Percentiles rank a stretch among this genome's conserved stretches.
Evolutionary conservation across 371 early-diverging fungal species (phyloP).

Genomic region (Mucor circinelloides): DNA sequence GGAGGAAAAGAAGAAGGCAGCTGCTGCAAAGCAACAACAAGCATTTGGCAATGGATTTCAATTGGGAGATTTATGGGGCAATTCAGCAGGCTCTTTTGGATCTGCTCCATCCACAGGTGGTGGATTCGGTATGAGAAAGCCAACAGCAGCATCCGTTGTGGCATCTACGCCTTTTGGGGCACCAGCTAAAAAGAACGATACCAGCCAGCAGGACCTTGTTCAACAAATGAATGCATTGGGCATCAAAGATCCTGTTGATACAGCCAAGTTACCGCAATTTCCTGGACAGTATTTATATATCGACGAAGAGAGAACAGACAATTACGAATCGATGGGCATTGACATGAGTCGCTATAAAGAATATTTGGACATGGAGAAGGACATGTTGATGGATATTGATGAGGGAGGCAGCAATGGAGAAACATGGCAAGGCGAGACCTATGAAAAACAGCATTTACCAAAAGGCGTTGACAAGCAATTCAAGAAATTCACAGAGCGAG

Average conservation of each 20-base stretch:
- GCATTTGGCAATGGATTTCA: conserved; percentile 38
- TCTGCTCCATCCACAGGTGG: background rate
- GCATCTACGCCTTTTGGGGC: conserved; percentile 9
- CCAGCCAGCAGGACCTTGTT: conserved; percentile 11
- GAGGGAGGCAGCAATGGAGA: conserved; percentile 42
- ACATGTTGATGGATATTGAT: conserved; percentile 35
- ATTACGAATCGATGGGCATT: conserved; percentile 24
- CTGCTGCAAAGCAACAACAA: conserved; percentile 21
- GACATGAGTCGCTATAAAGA: conserved; percentile 55
- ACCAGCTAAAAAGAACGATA: conserved; percentile 4
- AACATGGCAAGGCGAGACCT: conserved; percentile 79
- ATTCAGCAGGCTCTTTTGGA: conserved; percentile 22
- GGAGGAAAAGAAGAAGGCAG: conserved; percentile 41
- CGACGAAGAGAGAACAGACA: conserved; percentile 53
- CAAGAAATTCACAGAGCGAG: conserved; percentile 73
- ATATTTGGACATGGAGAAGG: conserved; percentile 51
- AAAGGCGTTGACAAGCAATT: conserved; percentile 81
- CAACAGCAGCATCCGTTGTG: conserved; percentile 13
- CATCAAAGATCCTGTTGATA: conserved; percentile 22
- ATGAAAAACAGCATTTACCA: conserved; percentile 76
- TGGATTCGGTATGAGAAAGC: background rate
- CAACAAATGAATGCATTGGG: conserved; percentile 8
- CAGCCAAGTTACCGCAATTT: conserved; percentile 33
- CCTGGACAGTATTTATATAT: conserved; percentile 71
- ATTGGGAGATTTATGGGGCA: conserved; percentile 52